A percentile compares a stretch with the other conserved stretches of the same genome.
Evolutionary conservation across 148 eudicot genomes (phyloP).

Genomic region (Nyssa sinensis): DNA sequence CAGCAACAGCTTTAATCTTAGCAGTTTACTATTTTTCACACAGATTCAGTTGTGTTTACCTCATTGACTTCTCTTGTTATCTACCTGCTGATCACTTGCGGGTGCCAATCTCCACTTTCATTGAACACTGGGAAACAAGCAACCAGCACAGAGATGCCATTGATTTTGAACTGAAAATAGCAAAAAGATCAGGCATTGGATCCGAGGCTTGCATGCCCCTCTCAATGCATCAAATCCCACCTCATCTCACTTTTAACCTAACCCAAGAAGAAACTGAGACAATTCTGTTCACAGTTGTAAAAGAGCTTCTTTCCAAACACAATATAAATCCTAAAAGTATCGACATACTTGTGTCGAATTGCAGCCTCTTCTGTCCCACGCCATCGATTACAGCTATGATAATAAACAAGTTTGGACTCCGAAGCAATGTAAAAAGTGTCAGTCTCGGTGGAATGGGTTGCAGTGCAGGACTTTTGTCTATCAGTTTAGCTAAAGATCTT

Average conservation of each 20-base stretch:
- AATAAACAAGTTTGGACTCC: conserved; percentile 34
- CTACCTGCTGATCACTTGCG: conserved; percentile 33
- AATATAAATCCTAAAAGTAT: conserved; percentile 33
- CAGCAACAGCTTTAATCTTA: conserved; percentile 8
- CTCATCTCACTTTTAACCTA: conserved; percentile 12
- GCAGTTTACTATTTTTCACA: conserved; percentile 11
- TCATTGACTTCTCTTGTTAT: conserved; percentile 38
- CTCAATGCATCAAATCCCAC: conserved; percentile 29
- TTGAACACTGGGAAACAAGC: conserved; percentile 22
- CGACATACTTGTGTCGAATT: conserved; percentile 38
- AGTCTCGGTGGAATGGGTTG: conserved; percentile 49
- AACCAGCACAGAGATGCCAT: conserved; percentile 12
- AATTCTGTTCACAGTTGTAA: conserved; percentile 31
- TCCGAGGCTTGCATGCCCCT: conserved; percentile 32
- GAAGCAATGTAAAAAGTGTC: conserved; percentile 29
- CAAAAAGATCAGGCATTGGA: conserved; percentile 35
- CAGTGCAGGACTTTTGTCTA: conserved; percentile 38
- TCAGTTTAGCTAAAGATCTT: conserved; percentile 43
- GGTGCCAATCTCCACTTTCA: conserved; percentile 21
- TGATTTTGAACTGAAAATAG: conserved; percentile 30
- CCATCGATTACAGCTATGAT: conserved; percentile 41
- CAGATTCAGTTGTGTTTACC: conserved; percentile 23
- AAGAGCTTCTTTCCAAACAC: conserved; percentile 31
- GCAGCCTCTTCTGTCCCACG: conserved; percentile 47
- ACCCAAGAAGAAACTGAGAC: conserved; percentile 30